phyloP scores from a whole-genome alignment of 306 rosid genomes.

The Cicer cuneatum region DNA sequence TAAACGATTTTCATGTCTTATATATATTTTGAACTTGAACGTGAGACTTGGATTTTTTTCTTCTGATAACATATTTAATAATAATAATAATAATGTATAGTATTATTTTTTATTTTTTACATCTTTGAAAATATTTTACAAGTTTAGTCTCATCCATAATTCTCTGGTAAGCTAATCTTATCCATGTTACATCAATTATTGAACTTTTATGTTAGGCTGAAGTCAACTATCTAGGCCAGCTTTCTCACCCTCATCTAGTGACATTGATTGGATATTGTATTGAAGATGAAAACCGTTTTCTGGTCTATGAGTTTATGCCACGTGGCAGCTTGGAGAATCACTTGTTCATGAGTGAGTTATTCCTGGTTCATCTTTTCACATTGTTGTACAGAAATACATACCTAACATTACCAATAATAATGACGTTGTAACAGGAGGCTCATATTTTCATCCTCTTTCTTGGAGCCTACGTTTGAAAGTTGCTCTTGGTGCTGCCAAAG shows the following conservation, averaged over 20 bases:
- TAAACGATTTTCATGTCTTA: no score
- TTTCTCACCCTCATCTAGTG: slow-evolving; percentile 70
- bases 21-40: no score
- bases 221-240: slow-evolving; percentile 64
- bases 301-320: slow-evolving; percentile 71
- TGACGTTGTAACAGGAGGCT: slow-evolving; percentile 57
- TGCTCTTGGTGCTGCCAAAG: slow-evolving; percentile 76
- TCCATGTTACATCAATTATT: slow-evolving; percentile 1
- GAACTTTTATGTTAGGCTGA: slow-evolving; percentile 51
- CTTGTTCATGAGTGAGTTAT: slow-evolving; percentile 69
- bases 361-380: slow-evolving; percentile 6
- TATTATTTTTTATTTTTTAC: neutral
- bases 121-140: slow-evolving; percentile 13
- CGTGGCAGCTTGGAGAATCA: slow-evolving; percentile 84
- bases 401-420: slow-evolving; percentile 29
- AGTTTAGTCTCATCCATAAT: slow-evolving; percentile 9
- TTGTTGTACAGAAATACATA: slow-evolving; percentile 27
- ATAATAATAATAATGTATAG: no score
- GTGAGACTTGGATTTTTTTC: no score
- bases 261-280: slow-evolving; percentile 69
- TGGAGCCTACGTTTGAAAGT: slow-evolving; percentile 75
- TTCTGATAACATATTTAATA: no score
- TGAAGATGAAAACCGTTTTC: slow-evolving; percentile 63
- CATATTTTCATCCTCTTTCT: slow-evolving; percentile 77
- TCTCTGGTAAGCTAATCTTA: slow-evolving; percentile 30